Evolutionary conservation across 805 yeast species (phyloP).

Genomic region (Candida caryicola): DNA sequence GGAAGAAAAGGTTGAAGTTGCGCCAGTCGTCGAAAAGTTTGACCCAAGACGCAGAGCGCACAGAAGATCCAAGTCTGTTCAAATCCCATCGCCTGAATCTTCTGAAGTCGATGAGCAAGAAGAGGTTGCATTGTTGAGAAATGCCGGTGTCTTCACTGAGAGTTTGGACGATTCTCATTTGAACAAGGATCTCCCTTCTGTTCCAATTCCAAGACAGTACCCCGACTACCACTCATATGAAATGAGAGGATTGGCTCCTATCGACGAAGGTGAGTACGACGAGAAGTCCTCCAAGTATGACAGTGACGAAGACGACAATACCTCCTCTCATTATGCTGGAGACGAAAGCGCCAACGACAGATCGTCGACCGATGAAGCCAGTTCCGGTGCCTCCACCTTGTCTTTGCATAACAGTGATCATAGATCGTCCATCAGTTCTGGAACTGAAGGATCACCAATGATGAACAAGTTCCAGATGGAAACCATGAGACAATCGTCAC

Average conservation of each 20-base stretch:
- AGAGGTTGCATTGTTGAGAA: constrained; percentile 7
- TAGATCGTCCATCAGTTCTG: constrained; percentile 36
- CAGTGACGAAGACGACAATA: constrained; percentile 20
- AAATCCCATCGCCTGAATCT: constrained; percentile 17
- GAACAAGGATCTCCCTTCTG: constrained; percentile 11
- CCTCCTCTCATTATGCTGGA: constrained; percentile 15
- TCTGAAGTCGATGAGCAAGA: constrained; percentile 14
- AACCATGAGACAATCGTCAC: constrained; percentile 1
- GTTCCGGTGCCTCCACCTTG: constrained; percentile 32
- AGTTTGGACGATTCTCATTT: constrained; percentile 12
- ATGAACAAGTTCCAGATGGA: constrained; percentile 15
- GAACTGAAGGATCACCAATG: constrained; percentile 23
- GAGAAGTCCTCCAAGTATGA: constrained; percentile 32
- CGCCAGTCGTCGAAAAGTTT: constrained; percentile 5
- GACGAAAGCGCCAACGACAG: constrained; percentile 15
- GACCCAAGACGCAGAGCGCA: constrained; percentile 19
- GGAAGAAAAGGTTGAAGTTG: constrained; percentile 7
- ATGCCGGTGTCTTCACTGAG: constrained; percentile 11
- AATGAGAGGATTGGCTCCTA: constrained; percentile 36
- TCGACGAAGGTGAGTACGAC: constrained; percentile 33
- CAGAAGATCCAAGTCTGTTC: constrained; percentile 15
- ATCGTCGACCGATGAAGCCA: constrained; percentile 18
- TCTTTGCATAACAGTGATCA: constrained; percentile 40
- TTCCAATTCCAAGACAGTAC: constrained; percentile 8
- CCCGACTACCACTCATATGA: constrained; percentile 27